A percentile compares a stretch with the other conserved stretches of the same genome.
Conservation (phyloP, 768 basidiomycete species). For the Russula sp. region DNA sequence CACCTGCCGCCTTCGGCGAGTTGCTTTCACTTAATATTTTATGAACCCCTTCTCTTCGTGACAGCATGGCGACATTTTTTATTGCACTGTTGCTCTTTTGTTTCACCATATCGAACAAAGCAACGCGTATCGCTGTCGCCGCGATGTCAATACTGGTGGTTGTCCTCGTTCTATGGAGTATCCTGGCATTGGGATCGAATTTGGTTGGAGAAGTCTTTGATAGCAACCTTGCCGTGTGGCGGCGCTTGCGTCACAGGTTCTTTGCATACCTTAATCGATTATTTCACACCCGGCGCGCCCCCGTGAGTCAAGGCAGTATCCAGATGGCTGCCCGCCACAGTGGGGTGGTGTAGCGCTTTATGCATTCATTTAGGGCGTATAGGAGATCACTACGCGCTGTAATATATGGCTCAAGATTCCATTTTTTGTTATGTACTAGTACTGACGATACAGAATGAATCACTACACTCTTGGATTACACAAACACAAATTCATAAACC, state of each 20-base stretch:
- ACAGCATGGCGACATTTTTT: slow-evolving; percentile 12
- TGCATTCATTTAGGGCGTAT: background rate
- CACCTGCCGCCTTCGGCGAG: background rate
- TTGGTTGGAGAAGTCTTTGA: no score
- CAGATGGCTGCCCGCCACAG: background rate
- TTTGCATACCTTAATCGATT: no score
- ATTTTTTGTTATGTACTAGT: background rate
- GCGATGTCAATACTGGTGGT: background rate
- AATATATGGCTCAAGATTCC: background rate
- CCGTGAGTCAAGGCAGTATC: background rate
- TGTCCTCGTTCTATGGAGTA: slow-evolving; percentile 4
- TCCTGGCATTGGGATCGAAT: slow-evolving; percentile 6
- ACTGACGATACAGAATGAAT: background rate
- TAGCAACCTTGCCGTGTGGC: no score
- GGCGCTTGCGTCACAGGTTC: no score
- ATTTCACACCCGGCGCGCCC: no score
- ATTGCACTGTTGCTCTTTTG: slow-evolving; percentile 10
- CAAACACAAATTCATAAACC: background rate
- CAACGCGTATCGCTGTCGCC: slow-evolving; percentile 21
- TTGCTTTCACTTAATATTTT: background rate
- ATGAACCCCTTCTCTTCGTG: background rate
- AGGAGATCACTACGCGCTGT: background rate
- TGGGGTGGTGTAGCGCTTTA: background rate
- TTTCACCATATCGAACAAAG: slow-evolving; percentile 2
- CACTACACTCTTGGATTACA: background rate